phyloP scores from a whole-genome alignment of 148 eudicot species.

The Fallopia convolvulus region DNA sequence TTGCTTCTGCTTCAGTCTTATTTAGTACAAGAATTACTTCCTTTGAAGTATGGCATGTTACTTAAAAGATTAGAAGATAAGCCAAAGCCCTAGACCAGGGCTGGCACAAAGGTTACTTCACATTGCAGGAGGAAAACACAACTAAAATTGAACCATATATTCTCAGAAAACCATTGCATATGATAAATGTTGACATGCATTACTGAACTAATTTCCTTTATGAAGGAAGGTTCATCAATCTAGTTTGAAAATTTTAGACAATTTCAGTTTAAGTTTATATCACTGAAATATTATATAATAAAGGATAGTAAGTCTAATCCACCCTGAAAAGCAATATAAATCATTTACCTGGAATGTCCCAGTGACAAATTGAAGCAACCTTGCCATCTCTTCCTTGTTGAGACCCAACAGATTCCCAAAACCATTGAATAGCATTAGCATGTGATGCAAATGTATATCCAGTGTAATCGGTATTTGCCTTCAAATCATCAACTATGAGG shows the following conservation, averaged over 20 bases:
- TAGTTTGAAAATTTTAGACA: background rate
- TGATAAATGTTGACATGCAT: background rate
- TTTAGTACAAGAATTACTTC: no score
- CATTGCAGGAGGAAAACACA: no score
- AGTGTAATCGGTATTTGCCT: constrained; percentile 87
- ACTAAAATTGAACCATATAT: background rate
- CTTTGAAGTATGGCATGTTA: no score
- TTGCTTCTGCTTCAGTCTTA: no score
- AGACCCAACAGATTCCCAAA: constrained; percentile 91
- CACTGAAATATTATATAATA: background rate
- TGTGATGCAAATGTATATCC: constrained; percentile 76
- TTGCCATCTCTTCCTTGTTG: constrained; percentile 93
- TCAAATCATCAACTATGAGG: constrained; percentile 88
- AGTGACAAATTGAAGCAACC: constrained; percentile 88
- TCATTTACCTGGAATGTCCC: constrained; percentile 89
- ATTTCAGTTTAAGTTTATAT: background rate
- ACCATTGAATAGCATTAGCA: constrained; percentile 85
- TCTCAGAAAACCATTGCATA: background rate
- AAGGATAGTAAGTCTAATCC: background rate
- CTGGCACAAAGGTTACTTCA: no score
- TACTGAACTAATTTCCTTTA: background rate
- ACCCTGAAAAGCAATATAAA: background rate
- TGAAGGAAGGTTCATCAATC: background rate
- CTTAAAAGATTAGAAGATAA: no score
- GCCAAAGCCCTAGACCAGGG: no score